A percentile compares a stretch with the other conserved stretches of the same genome.
phyloP scores from a whole-genome alignment of 1,139 yeast species.

The Kodamaea sp. region DNA sequence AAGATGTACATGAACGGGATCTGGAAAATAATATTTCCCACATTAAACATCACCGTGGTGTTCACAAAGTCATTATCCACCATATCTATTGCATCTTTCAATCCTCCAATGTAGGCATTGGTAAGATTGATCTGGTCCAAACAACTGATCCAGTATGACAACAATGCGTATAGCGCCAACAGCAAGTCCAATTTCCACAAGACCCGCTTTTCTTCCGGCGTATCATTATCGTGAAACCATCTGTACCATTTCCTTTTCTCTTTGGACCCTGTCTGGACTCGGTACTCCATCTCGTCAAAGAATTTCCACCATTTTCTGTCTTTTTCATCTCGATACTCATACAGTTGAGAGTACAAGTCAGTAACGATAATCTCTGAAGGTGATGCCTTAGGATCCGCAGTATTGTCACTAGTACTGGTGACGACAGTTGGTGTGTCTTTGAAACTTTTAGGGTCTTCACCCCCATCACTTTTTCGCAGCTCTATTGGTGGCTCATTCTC shows the following conservation, averaged over 20 bases:
- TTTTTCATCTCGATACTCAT: conserved; percentile 59
- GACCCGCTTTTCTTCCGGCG: conserved; percentile 54
- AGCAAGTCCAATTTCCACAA: conserved; percentile 61
- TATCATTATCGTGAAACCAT: conserved; percentile 58
- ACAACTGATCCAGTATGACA: conserved; percentile 69
- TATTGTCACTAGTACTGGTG: too few species aligned
- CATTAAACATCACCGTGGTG: conserved; percentile 55
- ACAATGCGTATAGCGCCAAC: conserved; percentile 56
- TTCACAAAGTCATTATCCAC: conserved; percentile 62
- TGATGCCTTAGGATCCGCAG: too few species aligned
- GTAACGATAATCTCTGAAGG: neutral
- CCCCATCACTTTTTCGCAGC: neutral
- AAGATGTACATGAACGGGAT: conserved; percentile 39
- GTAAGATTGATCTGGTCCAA: conserved; percentile 59
- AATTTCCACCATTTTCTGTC: conserved; percentile 61
- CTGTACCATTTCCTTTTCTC: conserved; percentile 51
- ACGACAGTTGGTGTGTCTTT: too few species aligned
- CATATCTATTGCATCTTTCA: conserved; percentile 58
- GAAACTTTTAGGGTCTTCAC: too few species aligned
- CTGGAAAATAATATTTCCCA: conserved; percentile 59
- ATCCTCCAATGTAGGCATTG: conserved; percentile 66
- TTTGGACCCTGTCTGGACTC: conserved; percentile 37
- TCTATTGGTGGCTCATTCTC: conserved; percentile 9
- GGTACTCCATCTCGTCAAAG: conserved; percentile 60
- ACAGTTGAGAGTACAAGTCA: neutral